phyloP scores from a whole-genome alignment of 371 early-diverging fungal genomes.

The Agmasoma carcini region DNA sequence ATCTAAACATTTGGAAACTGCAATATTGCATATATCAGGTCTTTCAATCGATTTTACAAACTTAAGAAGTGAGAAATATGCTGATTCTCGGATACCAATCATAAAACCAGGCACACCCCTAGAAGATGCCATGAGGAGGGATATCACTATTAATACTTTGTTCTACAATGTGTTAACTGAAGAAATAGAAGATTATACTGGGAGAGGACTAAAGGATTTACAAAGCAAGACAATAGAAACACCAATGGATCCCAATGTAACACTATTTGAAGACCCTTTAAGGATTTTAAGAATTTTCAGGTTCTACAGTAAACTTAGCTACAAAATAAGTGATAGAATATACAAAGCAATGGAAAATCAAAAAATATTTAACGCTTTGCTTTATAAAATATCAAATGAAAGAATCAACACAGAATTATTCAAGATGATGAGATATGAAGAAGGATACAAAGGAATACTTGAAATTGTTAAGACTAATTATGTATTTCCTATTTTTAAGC shows the following conservation, averaged over 20 bases:
- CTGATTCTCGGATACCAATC: constrained; percentile 65
- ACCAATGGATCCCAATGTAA: constrained; percentile 71
- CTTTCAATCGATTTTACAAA: constrained; percentile 80
- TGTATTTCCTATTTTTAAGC: constrained; percentile 21
- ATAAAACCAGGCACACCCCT: constrained; percentile 72
- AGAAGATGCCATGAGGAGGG: constrained; percentile 88
- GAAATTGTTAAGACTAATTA: constrained; percentile 26
- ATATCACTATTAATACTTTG: constrained; percentile 88
- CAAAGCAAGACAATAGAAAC: constrained; percentile 57
- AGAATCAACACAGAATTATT: constrained; percentile 78
- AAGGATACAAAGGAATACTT: constrained; percentile 28
- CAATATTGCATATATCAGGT: constrained; percentile 66
- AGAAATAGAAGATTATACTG: constrained; percentile 76
- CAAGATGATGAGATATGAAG: constrained; percentile 67
- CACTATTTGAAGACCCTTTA: constrained; percentile 88
- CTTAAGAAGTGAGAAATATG: constrained; percentile 75
- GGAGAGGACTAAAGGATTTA: constrained; percentile 54
- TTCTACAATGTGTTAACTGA: constrained; percentile 82
- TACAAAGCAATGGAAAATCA: constrained; percentile 54
- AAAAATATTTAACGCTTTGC: constrained; percentile 56
- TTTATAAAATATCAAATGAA: constrained; percentile 74
- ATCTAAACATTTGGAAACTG: constrained; percentile 94
- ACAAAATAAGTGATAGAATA: constrained; percentile 62
- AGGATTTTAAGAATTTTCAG: constrained; percentile 83
- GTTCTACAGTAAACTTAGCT: constrained; percentile 75